These are phyloP conservation scores for Pezicula carpinea DNA, from an alignment of 2,329 filamentous ascomycete species.

Conservation along the genomic window DNA sequence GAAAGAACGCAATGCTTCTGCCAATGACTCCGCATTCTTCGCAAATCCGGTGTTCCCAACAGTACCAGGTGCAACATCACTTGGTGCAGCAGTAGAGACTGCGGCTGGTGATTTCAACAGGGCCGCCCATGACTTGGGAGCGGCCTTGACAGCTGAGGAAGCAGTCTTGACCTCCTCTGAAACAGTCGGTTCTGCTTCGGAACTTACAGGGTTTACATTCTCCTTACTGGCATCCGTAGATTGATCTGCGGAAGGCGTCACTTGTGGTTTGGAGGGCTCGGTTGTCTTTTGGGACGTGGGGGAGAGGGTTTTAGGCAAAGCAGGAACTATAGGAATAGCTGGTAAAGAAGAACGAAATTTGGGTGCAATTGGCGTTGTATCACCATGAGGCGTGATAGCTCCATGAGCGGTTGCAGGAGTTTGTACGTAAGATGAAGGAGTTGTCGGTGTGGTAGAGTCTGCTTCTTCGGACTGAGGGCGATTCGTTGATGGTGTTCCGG, in stretches of 20 bases:
- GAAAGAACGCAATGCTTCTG: slow-evolving; percentile 73
- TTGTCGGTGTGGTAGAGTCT: slow-evolving; percentile 45
- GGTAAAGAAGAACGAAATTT: slow-evolving; percentile 30
- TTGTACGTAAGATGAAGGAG: slow-evolving; percentile 43
- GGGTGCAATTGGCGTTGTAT: slow-evolving; percentile 20
- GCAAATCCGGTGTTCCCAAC: slow-evolving; percentile 6
- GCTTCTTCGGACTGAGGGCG: slow-evolving; percentile 32
- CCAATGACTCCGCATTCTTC: slow-evolving; percentile 58
- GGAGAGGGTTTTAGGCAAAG: slow-evolving; percentile 34
- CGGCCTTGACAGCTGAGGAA: slow-evolving; percentile 35
- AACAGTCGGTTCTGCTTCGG: not conserved
- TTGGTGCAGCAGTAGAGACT: slow-evolving; percentile 31
- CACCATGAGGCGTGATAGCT: slow-evolving; percentile 9
- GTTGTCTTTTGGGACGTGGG: slow-evolving; percentile 21
- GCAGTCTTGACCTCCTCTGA: slow-evolving; percentile 30
- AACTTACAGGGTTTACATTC: not conserved
- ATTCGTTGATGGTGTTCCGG: slow-evolving; percentile 42
- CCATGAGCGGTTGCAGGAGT: slow-evolving; percentile 8
- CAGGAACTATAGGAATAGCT: slow-evolving; percentile 45
- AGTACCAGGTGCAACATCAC: slow-evolving; percentile 11
- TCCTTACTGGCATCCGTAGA: not conserved
- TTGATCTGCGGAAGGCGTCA: slow-evolving; percentile 8
- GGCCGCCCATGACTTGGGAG: slow-evolving; percentile 66
- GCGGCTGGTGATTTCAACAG: slow-evolving; percentile 51
- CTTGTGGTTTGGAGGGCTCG: slow-evolving; percentile 10